Evolutionary conservation across 306 rosid species (phyloP), one percentile per base, ranked within the genome.

Genomic region (Arachis hypogaea): DNA sequence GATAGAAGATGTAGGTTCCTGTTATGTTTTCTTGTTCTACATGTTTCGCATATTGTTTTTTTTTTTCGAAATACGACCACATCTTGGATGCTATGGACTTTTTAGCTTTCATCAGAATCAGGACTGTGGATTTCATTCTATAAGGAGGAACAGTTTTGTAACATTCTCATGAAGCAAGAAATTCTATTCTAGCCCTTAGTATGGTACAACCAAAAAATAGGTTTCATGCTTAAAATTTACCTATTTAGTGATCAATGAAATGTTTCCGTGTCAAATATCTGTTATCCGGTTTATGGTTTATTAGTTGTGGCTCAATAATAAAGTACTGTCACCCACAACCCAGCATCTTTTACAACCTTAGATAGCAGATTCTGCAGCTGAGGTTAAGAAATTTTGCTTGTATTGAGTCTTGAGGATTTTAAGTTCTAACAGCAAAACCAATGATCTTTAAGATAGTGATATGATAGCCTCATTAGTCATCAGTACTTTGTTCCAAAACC

Each of bases 361-460:
- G 60, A 61, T 33, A n/a, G n/a, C 7, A 60, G 54, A 44, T 33
- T 59, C 49, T 60, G 68, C 68, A 59, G 59, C 59, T 30, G 68
- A 59, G 50, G 11, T 11, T 51, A 6, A 46, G 49, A 30, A 44
- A 71, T 59, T 59, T 9, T 59, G 22, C 49, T 59, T 72, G 12
- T 7, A 30, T 71, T 58, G 28, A 16, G 9, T 51, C 51, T 57
- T 18, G 10, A 7, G 56, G 75, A 59, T 29, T 22, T 22, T 44
- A 60, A 29, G 47, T 59, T 72, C 22, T n/a, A 18, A 33, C 68
- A 59, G 45, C 46, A 72, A 59, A 45, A 71, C 59, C 41, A 52
- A 28, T 29, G 57, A 46, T 42, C 3, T 59, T 71, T 45, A 45
- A 45, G 52, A 60, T 71, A 28, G n/a, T 71, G 1, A 70, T 7